Base-by-base conservation (phyloP, 345 rosid genomes). In the Lepidium africanum region DNA sequence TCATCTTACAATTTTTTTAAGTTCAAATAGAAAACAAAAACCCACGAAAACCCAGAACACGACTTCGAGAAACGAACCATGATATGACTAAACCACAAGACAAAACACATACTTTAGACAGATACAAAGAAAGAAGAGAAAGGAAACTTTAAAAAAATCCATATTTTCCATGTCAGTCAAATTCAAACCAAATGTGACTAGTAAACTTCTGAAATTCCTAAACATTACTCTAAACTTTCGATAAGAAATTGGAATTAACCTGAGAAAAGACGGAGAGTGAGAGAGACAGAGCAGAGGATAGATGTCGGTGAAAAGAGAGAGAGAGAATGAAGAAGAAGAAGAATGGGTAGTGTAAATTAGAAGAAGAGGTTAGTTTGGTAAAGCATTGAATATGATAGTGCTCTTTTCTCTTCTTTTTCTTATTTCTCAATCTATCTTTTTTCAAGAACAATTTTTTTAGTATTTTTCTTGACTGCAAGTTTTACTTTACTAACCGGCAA, bases 331-430 rank as follows among this genome's bases (percentile, higher is more conserved):
- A 19, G 73, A 58, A 57, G 62, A 16, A 71, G 70, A 47, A 13
- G 62, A 73, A 15, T 39, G 33, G 83, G 27, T 3, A 8, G 58
- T 56, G 39, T 27, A 71, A 73, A 49, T 46, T 56, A 36, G 61
- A 56, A 45, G 61, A 51, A 61, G 76, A 40, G 47, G 65, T 72
- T 12, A 76, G 89, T 88, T 88, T 74, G 97, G 92, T 91, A 80
- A 84, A 79, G 87, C 87, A 84, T 86, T 84, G 80, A 86, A 79
- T 81, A 74, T 56, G 78, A 70, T 72, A 63, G 70, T 69, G 54
- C 72, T 63, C 81, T 30, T 46, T 68, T 68, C 56, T 36, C 33
- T 40, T 10, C 2, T 48, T 63, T 75, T 76, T 76, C 57, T 48
- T 70, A 3, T 76, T 64, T 59, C 59, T 76, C 52, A 40, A 19